Percentiles rank a stretch among this genome's conserved stretches.
Conservation (phyloP, 495 filamentous ascomycete species). For the Parachaetomium inaequale region DNA sequence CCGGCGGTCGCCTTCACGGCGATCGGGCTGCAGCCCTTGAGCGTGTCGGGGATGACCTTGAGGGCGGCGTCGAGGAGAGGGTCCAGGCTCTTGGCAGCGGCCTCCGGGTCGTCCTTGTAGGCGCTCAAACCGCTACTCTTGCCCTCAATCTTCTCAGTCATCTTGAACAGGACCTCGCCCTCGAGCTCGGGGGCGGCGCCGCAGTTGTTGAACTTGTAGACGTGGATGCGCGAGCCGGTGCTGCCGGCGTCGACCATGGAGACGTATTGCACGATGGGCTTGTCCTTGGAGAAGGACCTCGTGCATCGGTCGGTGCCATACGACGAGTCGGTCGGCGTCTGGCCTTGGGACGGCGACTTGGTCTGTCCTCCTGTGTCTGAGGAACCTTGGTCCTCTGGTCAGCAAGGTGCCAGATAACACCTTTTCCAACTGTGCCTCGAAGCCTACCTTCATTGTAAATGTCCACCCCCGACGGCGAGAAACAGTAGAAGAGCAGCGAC, state of each 20-base stretch:
- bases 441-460: slow-evolving; percentile 43
- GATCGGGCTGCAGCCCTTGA: slow-evolving; percentile 83
- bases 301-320: slow-evolving; percentile 69
- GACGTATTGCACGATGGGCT: slow-evolving; percentile 94
- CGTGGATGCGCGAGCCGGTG: slow-evolving; percentile 95
- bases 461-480: slow-evolving; percentile 57
- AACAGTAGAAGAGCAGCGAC: slow-evolving; percentile 69
- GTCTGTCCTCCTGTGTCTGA: slow-evolving; percentile 27
- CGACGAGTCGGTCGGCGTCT: slow-evolving; percentile 55
- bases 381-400: neutral
- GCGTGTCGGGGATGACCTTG: slow-evolving; percentile 74
- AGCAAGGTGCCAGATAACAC: neutral
- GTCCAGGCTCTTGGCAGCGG: slow-evolving; percentile 85
- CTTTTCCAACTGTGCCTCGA: neutral
- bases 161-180: slow-evolving; percentile 75
- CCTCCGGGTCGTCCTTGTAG: slow-evolving; percentile 78
- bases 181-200: slow-evolving; percentile 93
- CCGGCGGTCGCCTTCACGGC: slow-evolving; percentile 97
- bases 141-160: slow-evolving; percentile 70
- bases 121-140: slow-evolving; percentile 79
- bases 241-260: slow-evolving; percentile 98
- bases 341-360: slow-evolving; percentile 54
- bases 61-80: slow-evolving; percentile 80
- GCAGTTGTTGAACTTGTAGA: slow-evolving; percentile 99
- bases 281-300: slow-evolving; percentile 73